Evolutionary conservation across 768 basidiomycete species (phyloP).

Genomic region (Boletus subcaerulescens): DNA sequence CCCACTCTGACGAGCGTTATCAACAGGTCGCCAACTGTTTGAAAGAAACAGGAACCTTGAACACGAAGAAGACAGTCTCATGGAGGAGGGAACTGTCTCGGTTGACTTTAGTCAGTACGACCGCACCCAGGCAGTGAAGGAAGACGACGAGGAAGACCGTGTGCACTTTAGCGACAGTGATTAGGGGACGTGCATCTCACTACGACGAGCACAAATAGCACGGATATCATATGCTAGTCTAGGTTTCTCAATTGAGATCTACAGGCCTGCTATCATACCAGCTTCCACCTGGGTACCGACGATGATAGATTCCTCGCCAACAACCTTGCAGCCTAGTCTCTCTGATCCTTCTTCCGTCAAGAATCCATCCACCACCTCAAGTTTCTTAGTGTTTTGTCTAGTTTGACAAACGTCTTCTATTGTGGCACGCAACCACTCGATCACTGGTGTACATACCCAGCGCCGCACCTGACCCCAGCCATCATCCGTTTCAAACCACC

Average conservation of each 20-base stretch:
- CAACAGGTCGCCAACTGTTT: slow-evolving; percentile 88
- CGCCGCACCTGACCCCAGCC: slow-evolving; percentile 36
- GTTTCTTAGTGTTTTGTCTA: slow-evolving; percentile 26
- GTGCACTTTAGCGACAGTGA: slow-evolving; percentile 88
- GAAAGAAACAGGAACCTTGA: slow-evolving; percentile 73
- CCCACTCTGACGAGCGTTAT: slow-evolving; percentile 3
- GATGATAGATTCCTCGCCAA: slow-evolving; percentile 52
- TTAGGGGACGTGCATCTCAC: slow-evolving; percentile 34
- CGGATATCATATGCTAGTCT: slow-evolving; percentile 3
- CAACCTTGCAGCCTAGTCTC: slow-evolving; percentile 54
- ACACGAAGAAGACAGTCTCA: slow-evolving; percentile 69
- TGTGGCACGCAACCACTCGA: slow-evolving; percentile 66
- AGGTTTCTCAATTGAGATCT: slow-evolving; percentile 22
- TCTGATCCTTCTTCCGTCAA: slow-evolving; percentile 56
- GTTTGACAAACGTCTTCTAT: slow-evolving; percentile 50
- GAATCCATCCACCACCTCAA: slow-evolving; percentile 58
- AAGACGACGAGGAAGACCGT: slow-evolving; percentile 56
- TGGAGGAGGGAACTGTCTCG: slow-evolving; percentile 84
- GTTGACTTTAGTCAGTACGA: slow-evolving; percentile 92
- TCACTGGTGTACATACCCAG: slow-evolving; percentile 69
- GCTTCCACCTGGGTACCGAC: slow-evolving; percentile 51
- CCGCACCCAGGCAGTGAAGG: slow-evolving; percentile 47
- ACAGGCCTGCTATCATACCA: slow-evolving; percentile 63
- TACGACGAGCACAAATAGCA: neutral
- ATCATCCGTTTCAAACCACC: slow-evolving; percentile 68